Evolutionary conservation across 495 filamentous ascomycete species (phyloP), one percentile per base, ranked within the genome.

Genomic region (Xylaria palmicola): DNA sequence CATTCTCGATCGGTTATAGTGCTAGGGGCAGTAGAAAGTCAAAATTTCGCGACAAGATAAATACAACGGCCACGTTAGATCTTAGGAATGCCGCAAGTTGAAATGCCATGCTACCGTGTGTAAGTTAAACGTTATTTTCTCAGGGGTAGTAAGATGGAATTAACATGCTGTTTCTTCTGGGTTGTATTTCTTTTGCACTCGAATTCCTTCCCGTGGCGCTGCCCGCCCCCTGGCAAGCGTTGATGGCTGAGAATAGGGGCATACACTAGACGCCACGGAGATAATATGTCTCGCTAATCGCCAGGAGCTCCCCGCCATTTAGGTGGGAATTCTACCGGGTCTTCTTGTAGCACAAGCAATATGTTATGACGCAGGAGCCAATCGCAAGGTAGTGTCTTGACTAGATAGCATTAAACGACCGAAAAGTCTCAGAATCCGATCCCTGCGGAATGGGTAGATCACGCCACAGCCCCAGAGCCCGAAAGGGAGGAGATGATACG

Each of bases 381-480:
- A 50, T 50, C 26, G 36, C 45, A 47, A 40, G 24, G 8, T 7
- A 19, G 1, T 15, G 34, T 39, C 30, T 39, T 12, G 27, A 17
- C 10, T 59, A 59, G 34, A 30, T 47, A 12, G 15, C 57, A 40
- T 27, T 27, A 34, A 59, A 44, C 47, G 37, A 17, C 29, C 19
- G 44, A 26, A 60, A 12, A 60, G 30, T 24, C 57, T 60, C 19
- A 34, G 13, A 12, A 17, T 32, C 9, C 4, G 12, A 44, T 26
- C 53, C 47, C 32, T 37, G 36, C 47, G 36, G 15, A 22, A 40
- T 47, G 43, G 44, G 22, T 30, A 10, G 19, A 41, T 59, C 24
- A 40, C 56, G 36, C 44, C 56, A 59, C 56, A 9, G 45, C 32
- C 43, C 43, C n/a, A n/a, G n/a, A n/a, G n/a, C n/a, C n/a, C n/a